Conservation (phyloP, 345 rosid genomes). For the Triadica sebifera region DNA sequence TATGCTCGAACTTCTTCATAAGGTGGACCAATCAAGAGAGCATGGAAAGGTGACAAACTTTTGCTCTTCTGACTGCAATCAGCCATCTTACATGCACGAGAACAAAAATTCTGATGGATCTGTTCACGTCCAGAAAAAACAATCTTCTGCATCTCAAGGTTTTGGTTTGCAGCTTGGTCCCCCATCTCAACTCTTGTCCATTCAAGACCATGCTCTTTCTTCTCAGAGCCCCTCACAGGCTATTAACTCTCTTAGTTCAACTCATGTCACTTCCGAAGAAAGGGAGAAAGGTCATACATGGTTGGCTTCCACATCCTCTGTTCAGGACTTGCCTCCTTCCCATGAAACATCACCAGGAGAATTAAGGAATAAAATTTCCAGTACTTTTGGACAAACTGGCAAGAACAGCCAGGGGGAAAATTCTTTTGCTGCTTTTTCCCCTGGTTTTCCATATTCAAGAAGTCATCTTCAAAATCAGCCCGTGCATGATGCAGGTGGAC, state of each 20-base stretch:
- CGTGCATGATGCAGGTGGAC: conserved; percentile 37
- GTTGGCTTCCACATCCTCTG: conserved; percentile 45
- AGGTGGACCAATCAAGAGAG: conserved; percentile 69
- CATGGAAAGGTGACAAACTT: conserved; percentile 40
- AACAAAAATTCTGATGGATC: conserved; percentile 53
- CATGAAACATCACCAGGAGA: conserved; percentile 44
- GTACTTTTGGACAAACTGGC: conserved; percentile 37
- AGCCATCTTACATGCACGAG: conserved; percentile 45
- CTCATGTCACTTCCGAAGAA: conserved; percentile 34
- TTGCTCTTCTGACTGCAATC: conserved; percentile 45
- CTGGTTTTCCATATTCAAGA: conserved; percentile 39
- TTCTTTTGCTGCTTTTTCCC: conserved; percentile 20
- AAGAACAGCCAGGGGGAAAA: conserved; percentile 31
- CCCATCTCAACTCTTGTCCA: conserved; percentile 61
- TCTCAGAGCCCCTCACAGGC: conserved; percentile 41
- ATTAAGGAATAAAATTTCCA: conserved; percentile 30
- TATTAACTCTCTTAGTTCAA: conserved; percentile 27
- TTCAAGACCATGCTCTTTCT: conserved; percentile 34
- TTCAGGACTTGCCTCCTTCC: conserved; percentile 38
- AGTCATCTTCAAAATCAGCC: conserved; percentile 43
- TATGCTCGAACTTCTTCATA: conserved; percentile 90
- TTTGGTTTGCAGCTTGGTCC: conserved; percentile 79
- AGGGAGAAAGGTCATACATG: conserved; percentile 42
- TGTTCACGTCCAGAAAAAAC: conserved; percentile 50
- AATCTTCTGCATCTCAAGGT: conserved; percentile 63